Evolutionary conservation across 2,329 filamentous ascomycete genomes (phyloP), one percentile per base, ranked within the genome.

Genomic region (Endoconidiophora polonica): DNA sequence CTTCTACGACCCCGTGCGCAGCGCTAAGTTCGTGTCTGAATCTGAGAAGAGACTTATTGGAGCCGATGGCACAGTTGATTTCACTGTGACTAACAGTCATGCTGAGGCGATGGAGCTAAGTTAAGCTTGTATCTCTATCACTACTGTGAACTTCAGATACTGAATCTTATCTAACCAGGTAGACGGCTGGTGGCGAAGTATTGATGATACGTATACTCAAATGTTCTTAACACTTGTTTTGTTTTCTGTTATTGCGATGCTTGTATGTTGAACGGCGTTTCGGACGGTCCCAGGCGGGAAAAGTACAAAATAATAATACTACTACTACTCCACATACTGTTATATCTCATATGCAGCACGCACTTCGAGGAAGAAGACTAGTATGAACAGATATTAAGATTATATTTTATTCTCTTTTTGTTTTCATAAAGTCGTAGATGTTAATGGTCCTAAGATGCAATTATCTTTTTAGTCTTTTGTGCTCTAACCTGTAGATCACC

Each of bases 11-110:
- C 82, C 88, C 1, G 70, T 70, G 45, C 76, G 91, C 58, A 95
- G 88, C 64, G 83, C 93, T 58, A 85, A 86, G 66, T 95, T 96
- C 59, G 86, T 98, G 42, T 68, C 74, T 52, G 84, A 94, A 56
- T 94, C 83, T 54, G 91, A 96, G 69, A 90, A 88, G 70, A 77
- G 88, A 39, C 79, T 98, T 56, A 95, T 98, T 63, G 86, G 87
- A 55, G 81, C 94, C 55, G 78, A 83, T 54, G 91, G 91, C 23
- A 71, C 69, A 22, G 90, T 94, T 24, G 83, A 80, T 54, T 79
- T 96, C 59, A 63, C 72, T 14, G 67, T 69, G 18, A 61, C 70
- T 2, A 73, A 73, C 55, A 69, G 68, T 3, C 72, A 76, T 58
- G 79, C 74, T 26, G 67, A 69, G 57, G 64, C 58, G 57, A 70